A percentile compares a stretch with the other conserved stretches of the same genome.
Conservation (phyloP, 192 early-diverging fungal genomes). For the Cladochytrium replicatum region DNA sequence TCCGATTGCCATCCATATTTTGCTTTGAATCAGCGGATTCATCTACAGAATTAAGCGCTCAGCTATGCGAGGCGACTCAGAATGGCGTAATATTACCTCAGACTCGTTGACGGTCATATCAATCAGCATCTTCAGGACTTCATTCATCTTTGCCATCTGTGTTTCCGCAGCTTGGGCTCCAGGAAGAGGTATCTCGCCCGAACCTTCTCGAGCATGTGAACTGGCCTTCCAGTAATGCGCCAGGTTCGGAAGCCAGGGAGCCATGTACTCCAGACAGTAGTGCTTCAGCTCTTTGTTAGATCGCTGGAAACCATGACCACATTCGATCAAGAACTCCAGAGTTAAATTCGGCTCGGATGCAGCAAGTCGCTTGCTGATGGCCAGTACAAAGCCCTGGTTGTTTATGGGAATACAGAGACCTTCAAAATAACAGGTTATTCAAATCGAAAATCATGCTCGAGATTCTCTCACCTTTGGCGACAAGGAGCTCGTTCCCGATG, state of each 20-base stretch:
- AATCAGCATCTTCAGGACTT: conserved; percentile 68
- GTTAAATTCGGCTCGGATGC: conserved; percentile 66
- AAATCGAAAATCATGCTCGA: neutral
- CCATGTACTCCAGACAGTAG: conserved; percentile 78
- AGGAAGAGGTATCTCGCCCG: no score
- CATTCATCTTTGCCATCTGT: conserved; percentile 42
- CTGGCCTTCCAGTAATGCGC: conserved; percentile 39
- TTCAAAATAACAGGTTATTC: conserved; percentile 10
- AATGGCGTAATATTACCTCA: conserved; percentile 32
- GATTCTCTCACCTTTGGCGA: conserved; percentile 46
- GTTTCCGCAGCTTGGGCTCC: conserved; percentile 19
- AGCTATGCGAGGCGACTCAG: no score
- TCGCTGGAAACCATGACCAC: conserved; percentile 70
- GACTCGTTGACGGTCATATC: conserved; percentile 74
- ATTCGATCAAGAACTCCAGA: conserved; percentile 80
- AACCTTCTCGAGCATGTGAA: no score
- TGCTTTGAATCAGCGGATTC: conserved; percentile 74
- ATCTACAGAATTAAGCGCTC: conserved; percentile 36
- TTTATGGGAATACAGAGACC: conserved; percentile 85
- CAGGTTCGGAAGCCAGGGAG: conserved; percentile 80
- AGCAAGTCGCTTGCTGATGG: conserved; percentile 75
- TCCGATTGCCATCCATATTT: conserved; percentile 74
- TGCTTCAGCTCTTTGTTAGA: conserved; percentile 59
- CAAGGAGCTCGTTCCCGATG: conserved; percentile 67
- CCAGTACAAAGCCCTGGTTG: conserved; percentile 70